Evolutionary conservation across 2,329 filamentous ascomycete genomes (phyloP), one percentile per base, ranked within the genome.

Genomic region (Colletotrichum lentis): DNA sequence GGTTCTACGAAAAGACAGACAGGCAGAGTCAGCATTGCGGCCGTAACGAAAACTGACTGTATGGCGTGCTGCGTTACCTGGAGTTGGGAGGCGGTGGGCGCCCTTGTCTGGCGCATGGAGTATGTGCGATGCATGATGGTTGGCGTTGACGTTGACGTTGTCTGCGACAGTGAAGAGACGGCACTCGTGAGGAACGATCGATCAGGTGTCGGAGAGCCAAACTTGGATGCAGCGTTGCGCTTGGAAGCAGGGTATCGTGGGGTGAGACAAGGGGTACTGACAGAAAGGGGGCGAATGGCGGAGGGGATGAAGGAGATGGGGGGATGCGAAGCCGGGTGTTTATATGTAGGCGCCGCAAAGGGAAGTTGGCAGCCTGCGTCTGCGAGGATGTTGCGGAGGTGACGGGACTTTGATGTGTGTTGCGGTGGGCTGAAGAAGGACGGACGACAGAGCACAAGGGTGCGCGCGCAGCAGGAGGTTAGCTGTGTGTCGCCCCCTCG

Each of bases 61-160:
- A 20, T 16, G 31, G 7, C 16, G n/a, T 31, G 46, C 41, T 41
- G 68, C 80, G 70, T 35, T 76, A 88, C 86, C 79, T 88, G 86
- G 53, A 89, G 83, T 77, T 88, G 86, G 77, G 94, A 96, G 77
- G 96, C 96, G 73, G 96, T 99, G 56, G 96, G 96, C 81, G 93
- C 93, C 86, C 96, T 91, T 81, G 92, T 91, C 83, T 96, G 92
- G 90, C 96, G 94, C 96, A 97, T 97, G 76, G 94, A 97, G 81
- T 98, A 99, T 73, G 96, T 97, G 80, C 95, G 94, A 88, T 99
- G 96, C 95, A 99, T 99, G 65, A 70, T 82, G 81, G 67, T 60
- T 99, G 65, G 70, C 82, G 81, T 67, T 61, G 65, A 58, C 20
- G 41, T 37, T 39, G 12, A 41, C 44, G 39, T 46, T 31, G 39